These are phyloP conservation scores for Fusarium sp. DNA, from an alignment of 2,329 filamentous ascomycete species.

Conservation along the genomic window DNA sequence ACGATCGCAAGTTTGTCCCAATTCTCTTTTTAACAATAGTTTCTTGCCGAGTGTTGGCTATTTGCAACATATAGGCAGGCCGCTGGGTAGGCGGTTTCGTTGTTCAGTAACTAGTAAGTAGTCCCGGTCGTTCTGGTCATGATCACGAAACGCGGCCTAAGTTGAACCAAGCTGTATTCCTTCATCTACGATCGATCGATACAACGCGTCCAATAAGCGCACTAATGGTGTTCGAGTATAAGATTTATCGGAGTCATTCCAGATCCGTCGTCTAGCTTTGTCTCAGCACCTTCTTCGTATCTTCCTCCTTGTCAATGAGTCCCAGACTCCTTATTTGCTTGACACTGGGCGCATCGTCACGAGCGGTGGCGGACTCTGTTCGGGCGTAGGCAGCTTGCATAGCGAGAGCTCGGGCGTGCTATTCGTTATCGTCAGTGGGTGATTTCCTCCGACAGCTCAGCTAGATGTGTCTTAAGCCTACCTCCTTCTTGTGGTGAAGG, in stretches of 20 bases:
- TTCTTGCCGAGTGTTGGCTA: background rate
- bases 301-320: slow-evolving; percentile 85
- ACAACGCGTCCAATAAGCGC: slow-evolving; percentile 9
- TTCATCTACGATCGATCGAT: slow-evolving; percentile 37
- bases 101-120: background rate
- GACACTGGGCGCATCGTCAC: slow-evolving; percentile 84
- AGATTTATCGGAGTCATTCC: slow-evolving; percentile 18
- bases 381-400: slow-evolving; percentile 90
- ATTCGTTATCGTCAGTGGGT: slow-evolving; percentile 39
- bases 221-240: slow-evolving; percentile 17
- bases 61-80: background rate
- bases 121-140: background rate
- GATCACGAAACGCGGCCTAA: slow-evolving; percentile 8
- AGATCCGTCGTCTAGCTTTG: slow-evolving; percentile 43
- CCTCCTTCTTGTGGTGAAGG: slow-evolving; percentile 99
- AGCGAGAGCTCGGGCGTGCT: slow-evolving; percentile 83
- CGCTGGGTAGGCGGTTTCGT: background rate
- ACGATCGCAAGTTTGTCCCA: background rate
- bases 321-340: slow-evolving; percentile 91
- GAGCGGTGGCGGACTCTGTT: slow-evolving; percentile 78
- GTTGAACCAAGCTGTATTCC: slow-evolving; percentile 43
- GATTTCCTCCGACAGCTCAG: background rate
- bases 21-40: background rate
- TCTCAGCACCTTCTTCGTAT: slow-evolving; percentile 72
- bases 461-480: slow-evolving; percentile 59